Evolutionary conservation across 192 early-diverging fungal genomes (phyloP).

Genomic region (Umbelopsis sp.): DNA sequence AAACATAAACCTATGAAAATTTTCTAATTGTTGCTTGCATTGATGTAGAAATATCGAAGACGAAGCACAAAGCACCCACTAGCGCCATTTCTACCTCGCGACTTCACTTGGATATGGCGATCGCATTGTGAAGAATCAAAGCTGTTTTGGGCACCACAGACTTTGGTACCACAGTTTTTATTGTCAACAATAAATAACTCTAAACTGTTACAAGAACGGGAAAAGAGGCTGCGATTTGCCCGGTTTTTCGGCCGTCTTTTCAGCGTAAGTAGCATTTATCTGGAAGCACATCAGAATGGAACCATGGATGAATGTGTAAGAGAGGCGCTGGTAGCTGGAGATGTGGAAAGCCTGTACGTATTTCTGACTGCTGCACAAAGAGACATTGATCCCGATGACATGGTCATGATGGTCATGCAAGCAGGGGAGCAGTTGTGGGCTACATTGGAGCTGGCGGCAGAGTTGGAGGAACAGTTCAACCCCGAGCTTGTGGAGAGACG

Average conservation of each 20-base stretch:
- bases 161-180: not conserved
- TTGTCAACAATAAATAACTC: not conserved
- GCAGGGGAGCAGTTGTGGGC: slow-evolving; percentile 38
- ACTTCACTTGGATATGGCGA: slow-evolving; percentile 39
- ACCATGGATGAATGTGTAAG: slow-evolving; percentile 42
- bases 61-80: slow-evolving; percentile 41
- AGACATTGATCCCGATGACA: slow-evolving; percentile 30
- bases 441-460: slow-evolving; percentile 32
- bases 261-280: slow-evolving; percentile 34
- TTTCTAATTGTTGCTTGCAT: not conserved
- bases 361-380: slow-evolving; percentile 31
- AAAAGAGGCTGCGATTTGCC: slow-evolving; percentile 28
- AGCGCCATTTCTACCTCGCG: slow-evolving; percentile 45
- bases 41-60: slow-evolving; percentile 41
- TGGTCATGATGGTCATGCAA: slow-evolving; percentile 36
- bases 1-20: not conserved
- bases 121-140: slow-evolving; percentile 21
- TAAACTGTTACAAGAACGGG: not conserved
- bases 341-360: slow-evolving; percentile 33
- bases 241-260: slow-evolving; percentile 40
- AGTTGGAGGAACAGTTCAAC: slow-evolving; percentile 14
- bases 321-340: slow-evolving; percentile 39
- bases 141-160: not conserved
- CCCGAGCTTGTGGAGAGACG: not conserved
- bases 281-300: slow-evolving; percentile 41